A percentile compares a stretch with the other conserved stretches of the same genome.
These are phyloP conservation scores for Cinnamomum micranthum DNA, from an alignment of 164 flowering plant genomes.

Conservation along the genomic window DNA sequence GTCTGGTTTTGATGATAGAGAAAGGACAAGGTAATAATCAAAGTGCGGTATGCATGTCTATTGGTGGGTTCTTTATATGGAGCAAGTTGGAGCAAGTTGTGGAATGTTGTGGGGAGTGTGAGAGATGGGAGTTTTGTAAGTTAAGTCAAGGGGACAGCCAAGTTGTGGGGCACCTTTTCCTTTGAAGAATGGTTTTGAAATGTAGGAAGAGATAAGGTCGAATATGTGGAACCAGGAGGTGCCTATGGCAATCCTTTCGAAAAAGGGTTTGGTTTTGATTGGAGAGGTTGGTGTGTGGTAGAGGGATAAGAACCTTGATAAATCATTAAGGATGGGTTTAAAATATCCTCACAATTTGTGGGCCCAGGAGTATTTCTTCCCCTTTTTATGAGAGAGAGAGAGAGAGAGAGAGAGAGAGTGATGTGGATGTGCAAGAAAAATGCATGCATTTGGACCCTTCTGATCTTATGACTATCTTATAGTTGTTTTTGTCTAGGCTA, in stretches of 20 bases:
- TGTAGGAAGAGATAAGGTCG: conserved; percentile 10
- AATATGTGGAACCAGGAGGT: conserved; percentile 7
- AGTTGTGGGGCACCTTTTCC: background rate
- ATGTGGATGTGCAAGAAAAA: no score
- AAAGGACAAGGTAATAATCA: background rate
- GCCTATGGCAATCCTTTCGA: background rate
- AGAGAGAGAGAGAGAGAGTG: background rate
- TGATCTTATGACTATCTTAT: no score
- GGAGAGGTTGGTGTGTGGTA: conserved; percentile 7
- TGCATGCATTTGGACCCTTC: no score
- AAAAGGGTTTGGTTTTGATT: background rate
- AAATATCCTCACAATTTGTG: background rate
- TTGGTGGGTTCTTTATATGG: background rate
- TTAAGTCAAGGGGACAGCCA: background rate
- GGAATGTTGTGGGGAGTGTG: background rate
- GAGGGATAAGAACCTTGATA: background rate
- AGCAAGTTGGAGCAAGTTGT: conserved; percentile 7
- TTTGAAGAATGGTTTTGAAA: background rate
- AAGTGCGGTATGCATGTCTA: background rate
- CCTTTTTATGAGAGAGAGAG: background rate
- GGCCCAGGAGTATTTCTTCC: background rate
- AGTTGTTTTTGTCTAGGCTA: no score
- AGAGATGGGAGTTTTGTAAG: conserved; percentile 1
- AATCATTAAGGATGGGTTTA: no score
- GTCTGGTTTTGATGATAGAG: background rate